These are phyloP conservation scores for Coelastrella sp. DNA, from an alignment of 139 green algal genomes.

Conservation along the genomic window DNA sequence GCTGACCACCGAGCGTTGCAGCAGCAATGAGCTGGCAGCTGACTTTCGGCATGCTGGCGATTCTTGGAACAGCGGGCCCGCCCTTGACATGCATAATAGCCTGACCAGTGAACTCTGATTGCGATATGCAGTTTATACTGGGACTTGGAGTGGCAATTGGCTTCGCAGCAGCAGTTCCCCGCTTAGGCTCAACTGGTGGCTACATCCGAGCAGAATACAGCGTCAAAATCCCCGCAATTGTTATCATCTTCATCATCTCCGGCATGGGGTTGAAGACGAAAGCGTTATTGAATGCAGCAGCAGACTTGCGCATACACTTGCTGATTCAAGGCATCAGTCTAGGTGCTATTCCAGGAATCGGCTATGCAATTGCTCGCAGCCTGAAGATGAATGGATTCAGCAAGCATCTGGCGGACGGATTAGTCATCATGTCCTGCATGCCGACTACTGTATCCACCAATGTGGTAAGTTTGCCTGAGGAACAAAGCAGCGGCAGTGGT, in stretches of 20 bases:
- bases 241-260: slow-evolving; percentile 65
- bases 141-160: slow-evolving; percentile 55
- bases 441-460: slow-evolving; percentile 66
- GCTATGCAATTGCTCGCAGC: slow-evolving; percentile 44
- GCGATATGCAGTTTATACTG: slow-evolving; percentile 48
- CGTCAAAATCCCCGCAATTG: slow-evolving; percentile 57
- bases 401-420: slow-evolving; percentile 45
- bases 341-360: slow-evolving; percentile 50
- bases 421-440: slow-evolving; percentile 60
- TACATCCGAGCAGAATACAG: slow-evolving; percentile 58
- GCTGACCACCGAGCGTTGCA: background rate
- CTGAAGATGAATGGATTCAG: slow-evolving; percentile 39
- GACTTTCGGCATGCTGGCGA: background rate
- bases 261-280: slow-evolving; percentile 56
- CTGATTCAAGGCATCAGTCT: slow-evolving; percentile 54
- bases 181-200: slow-evolving; percentile 52
- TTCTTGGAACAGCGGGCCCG: too few relatives aligned
- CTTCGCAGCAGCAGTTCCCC: slow-evolving; percentile 59
- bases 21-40: background rate
- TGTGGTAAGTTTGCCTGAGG: slow-evolving; percentile 47
- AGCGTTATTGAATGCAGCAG: slow-evolving; percentile 45
- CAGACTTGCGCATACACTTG: slow-evolving; percentile 49
- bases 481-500: slow-evolving; percentile 8
- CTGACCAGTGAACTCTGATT: background rate
- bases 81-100: background rate